A percentile compares a stretch with the other conserved stretches of the same genome.
These are phyloP conservation scores for Naegleria lovaniensis DNA, from an alignment of 208 protist species.

Conservation along the genomic window DNA sequence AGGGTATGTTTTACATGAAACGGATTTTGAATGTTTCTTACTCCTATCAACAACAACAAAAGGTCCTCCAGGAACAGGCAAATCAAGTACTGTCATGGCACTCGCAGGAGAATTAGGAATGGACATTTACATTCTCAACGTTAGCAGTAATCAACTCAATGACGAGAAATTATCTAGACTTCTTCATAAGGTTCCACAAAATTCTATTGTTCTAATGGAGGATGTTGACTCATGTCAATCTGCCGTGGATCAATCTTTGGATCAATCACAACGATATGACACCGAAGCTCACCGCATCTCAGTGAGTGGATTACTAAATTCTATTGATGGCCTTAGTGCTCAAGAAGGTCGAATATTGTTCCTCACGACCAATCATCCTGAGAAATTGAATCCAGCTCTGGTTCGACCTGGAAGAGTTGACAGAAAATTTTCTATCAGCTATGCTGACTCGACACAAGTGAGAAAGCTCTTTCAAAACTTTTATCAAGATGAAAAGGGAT, in stretches of 20 bases:
- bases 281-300: constrained; percentile 49
- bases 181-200: constrained; percentile 67
- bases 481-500: constrained; percentile 48
- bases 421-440: constrained; percentile 74
- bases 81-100: constrained; percentile 77
- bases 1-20: constrained; percentile 40
- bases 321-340: constrained; percentile 85
- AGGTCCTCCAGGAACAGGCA: constrained; percentile 86
- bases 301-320: constrained; percentile 88
- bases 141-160: constrained; percentile 67
- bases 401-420: constrained; percentile 87
- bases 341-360: constrained; percentile 88
- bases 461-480: constrained; percentile 73
- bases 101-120: constrained; percentile 77
- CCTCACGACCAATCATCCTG: constrained; percentile 94
- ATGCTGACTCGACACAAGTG: constrained; percentile 59
- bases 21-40: no score
- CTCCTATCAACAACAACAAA: no score
- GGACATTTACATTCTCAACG: constrained; percentile 84
- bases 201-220: constrained; percentile 83
- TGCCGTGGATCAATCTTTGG: constrained; percentile 43
- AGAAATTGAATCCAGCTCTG: constrained; percentile 79
- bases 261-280: constrained; percentile 16
- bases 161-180: constrained; percentile 75
- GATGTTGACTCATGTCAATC: constrained; percentile 80